These are phyloP conservation scores for Neopestalotiopsis sp. DNA, from an alignment of 2,329 filamentous ascomycete genomes.

Conservation along the genomic window DNA sequence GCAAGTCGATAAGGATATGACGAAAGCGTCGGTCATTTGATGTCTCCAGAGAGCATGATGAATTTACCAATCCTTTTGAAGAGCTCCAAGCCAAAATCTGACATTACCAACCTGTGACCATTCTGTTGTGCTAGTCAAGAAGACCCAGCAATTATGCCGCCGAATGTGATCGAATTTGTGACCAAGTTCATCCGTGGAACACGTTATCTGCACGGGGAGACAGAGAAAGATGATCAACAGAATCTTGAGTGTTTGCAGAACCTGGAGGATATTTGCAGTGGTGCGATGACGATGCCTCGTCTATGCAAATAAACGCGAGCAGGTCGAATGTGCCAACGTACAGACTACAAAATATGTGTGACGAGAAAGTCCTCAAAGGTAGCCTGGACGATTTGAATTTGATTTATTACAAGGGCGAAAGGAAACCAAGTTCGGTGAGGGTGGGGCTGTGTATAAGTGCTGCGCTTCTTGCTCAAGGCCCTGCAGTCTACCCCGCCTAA, in stretches of 20 bases:
- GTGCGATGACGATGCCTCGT: neutral
- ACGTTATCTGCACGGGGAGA: neutral
- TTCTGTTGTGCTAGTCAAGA: neutral
- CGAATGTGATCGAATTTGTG: neutral
- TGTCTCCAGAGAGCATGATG: neutral
- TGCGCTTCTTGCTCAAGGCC: too few species aligned
- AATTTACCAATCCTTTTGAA: neutral
- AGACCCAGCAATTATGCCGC: neutral
- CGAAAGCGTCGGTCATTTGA: neutral
- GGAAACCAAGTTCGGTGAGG: too few species aligned
- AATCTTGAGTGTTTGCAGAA: neutral
- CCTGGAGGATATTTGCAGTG: neutral
- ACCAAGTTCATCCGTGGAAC: neutral
- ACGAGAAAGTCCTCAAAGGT: neutral
- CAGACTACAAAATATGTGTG: neutral
- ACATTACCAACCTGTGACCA: neutral
- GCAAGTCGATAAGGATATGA: neutral
- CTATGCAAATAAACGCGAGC: neutral
- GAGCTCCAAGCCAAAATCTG: neutral
- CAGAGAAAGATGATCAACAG: neutral
- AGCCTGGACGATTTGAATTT: too few species aligned
- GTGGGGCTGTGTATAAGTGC: too few species aligned
- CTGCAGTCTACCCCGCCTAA: too few species aligned
- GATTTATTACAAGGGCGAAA: too few species aligned
- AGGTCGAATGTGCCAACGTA: neutral